Evolutionary conservation across 163 green algal genomes (phyloP).

Genomic region (Scenedesmus sp.): DNA sequence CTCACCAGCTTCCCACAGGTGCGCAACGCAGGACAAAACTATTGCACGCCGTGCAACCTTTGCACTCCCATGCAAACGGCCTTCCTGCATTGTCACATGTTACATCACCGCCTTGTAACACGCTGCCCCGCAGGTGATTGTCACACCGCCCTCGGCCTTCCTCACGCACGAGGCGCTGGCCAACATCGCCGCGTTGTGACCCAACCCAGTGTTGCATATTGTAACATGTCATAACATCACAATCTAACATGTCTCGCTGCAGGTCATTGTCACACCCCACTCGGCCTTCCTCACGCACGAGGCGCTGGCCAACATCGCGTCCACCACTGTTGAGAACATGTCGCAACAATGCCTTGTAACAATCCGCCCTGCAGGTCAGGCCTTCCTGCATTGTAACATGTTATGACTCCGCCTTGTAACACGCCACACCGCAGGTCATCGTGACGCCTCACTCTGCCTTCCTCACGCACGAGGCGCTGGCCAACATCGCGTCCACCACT

Average conservation of each 20-base stretch:
- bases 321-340: constrained; percentile 70
- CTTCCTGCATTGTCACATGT: background rate
- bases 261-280: constrained; percentile 84
- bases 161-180: constrained; percentile 84
- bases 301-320: constrained; percentile 78
- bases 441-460: constrained; percentile 88
- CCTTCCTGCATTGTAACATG: background rate
- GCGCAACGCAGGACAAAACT: background rate
- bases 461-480: constrained; percentile 84
- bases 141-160: constrained; percentile 88
- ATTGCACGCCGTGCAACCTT: too few relatives aligned
- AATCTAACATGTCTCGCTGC: background rate
- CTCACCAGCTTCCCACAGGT: constrained; percentile 72
- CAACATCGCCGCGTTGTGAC: constrained; percentile 63
- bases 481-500: constrained; percentile 72
- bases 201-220: constrained; percentile 58
- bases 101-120: background rate
- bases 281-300: constrained; percentile 86
- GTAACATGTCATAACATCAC: background rate
- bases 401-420: background rate
- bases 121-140: constrained; percentile 61
- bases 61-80: too few relatives aligned
- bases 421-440: constrained; percentile 59
- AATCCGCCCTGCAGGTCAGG: too few relatives aligned
- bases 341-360: background rate